Percentiles rank a stretch among this genome's conserved stretches.
phyloP scores from a whole-genome alignment of 2,329 filamentous ascomycete genomes.

The Sporothrix protearum region DNA sequence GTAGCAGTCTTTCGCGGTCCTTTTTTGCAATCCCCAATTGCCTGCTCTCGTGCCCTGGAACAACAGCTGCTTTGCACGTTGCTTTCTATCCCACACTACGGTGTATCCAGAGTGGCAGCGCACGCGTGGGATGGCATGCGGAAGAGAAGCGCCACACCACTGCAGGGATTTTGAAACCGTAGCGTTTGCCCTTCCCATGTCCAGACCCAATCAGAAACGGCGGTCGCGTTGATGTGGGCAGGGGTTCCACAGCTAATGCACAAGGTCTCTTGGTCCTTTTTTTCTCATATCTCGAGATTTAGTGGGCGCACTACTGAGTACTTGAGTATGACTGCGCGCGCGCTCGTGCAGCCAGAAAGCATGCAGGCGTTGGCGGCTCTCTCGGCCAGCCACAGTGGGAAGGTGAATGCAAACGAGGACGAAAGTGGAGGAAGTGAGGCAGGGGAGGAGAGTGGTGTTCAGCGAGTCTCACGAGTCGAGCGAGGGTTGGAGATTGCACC shows the following conservation, averaged over 20 bases:
- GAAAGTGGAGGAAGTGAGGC: neutral
- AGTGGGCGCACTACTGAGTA: neutral
- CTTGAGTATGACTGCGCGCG: no score
- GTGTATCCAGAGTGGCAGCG: neutral
- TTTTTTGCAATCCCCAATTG: neutral
- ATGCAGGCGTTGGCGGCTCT: constrained; percentile 5
- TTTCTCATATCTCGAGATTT: neutral
- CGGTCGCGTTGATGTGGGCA: constrained; percentile 11
- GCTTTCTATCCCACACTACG: neutral
- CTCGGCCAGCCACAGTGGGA: neutral
- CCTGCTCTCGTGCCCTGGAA: constrained; percentile 6
- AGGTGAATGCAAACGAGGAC: neutral
- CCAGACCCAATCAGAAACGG: constrained; percentile 19
- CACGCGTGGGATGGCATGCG: neutral
- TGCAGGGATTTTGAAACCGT: constrained; percentile 25
- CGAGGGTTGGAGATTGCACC: neutral
- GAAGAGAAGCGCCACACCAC: neutral
- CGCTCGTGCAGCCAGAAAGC: neutral
- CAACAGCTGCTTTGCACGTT: neutral
- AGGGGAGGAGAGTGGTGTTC: neutral
- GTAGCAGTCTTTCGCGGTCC: neutral
- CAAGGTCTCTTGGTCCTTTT: neutral
- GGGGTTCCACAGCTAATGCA: constrained; percentile 14
- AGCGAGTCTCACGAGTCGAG: neutral
- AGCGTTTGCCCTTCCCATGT: constrained; percentile 16